Conservation (phyloP, 495 filamentous ascomycete species). For the Letharia lupina region DNA sequence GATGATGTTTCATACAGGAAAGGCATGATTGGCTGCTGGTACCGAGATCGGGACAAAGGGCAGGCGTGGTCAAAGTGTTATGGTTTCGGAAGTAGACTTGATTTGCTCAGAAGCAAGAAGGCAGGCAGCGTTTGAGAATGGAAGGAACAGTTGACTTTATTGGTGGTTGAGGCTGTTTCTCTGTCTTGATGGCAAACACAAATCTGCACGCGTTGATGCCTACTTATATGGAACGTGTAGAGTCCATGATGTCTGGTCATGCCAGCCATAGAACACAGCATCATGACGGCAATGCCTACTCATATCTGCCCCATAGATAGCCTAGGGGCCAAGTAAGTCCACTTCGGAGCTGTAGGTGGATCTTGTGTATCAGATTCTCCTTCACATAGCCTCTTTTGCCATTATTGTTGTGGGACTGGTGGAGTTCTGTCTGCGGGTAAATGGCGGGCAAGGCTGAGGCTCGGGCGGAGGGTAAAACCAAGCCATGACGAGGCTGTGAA, state of each 20-base stretch:
- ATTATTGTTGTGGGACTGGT: too few species aligned
- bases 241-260: neutral
- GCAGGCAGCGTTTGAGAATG: neutral
- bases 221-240: neutral
- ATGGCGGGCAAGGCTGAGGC: neutral
- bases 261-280: neutral
- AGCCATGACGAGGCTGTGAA: neutral
- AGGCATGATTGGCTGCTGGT: constrained; percentile 12
- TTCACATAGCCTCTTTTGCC: too few species aligned
- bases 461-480: neutral
- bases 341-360: neutral
- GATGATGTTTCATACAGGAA: constrained; percentile 15
- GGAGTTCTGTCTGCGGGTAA: neutral
- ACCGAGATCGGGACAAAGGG: neutral
- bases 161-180: neutral
- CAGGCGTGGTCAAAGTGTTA: neutral
- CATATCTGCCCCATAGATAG: neutral
- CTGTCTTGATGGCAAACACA: constrained; percentile 2
- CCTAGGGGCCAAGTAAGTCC: neutral
- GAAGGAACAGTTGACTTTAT: neutral
- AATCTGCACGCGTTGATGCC: neutral
- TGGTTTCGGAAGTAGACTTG: neutral
- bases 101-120: neutral
- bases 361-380: neutral
- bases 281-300: neutral